Conservation (phyloP, 2,329 filamentous ascomycete genomes). For the Sporothrix inflata region DNA sequence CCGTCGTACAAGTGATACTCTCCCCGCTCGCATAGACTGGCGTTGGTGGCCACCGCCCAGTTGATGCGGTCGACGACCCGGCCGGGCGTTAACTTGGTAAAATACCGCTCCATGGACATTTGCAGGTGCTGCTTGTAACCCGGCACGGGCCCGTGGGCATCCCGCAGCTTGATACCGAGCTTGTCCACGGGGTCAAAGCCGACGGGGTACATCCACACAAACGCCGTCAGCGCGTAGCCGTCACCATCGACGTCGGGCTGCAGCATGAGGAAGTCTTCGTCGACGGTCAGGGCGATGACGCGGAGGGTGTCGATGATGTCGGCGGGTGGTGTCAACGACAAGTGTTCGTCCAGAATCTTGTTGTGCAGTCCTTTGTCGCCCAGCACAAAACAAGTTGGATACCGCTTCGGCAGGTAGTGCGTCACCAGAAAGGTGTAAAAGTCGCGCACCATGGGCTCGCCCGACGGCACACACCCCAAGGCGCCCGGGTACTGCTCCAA, state of each 20-base stretch:
- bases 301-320: conserved; percentile 25
- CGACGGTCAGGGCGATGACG: conserved; percentile 28
- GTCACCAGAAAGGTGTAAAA: conserved; percentile 29
- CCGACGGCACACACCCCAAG: conserved; percentile 25
- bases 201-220: conserved; percentile 31
- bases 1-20: conserved; percentile 31
- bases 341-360: conserved; percentile 18
- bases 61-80: conserved; percentile 31
- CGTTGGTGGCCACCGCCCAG: conserved; percentile 31
- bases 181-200: conserved; percentile 32
- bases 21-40: conserved; percentile 30
- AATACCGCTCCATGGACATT: conserved; percentile 32
- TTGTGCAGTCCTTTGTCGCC: conserved; percentile 17
- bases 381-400: conserved; percentile 26
- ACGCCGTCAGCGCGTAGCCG: conserved; percentile 27
- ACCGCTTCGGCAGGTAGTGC: conserved; percentile 30
- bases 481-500: conserved; percentile 28
- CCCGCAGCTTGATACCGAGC: conserved; percentile 30
- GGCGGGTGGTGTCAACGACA: not conserved
- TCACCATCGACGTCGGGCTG: conserved; percentile 29
- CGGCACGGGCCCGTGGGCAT: conserved; percentile 29
- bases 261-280: conserved; percentile 33
- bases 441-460: conserved; percentile 30
- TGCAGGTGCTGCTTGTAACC: conserved; percentile 32
- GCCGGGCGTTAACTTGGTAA: conserved; percentile 26